Percentiles rank a stretch among this genome's conserved stretches.
phyloP scores from a whole-genome alignment of 2,329 filamentous ascomycete genomes.

The Xylaria sp. region DNA sequence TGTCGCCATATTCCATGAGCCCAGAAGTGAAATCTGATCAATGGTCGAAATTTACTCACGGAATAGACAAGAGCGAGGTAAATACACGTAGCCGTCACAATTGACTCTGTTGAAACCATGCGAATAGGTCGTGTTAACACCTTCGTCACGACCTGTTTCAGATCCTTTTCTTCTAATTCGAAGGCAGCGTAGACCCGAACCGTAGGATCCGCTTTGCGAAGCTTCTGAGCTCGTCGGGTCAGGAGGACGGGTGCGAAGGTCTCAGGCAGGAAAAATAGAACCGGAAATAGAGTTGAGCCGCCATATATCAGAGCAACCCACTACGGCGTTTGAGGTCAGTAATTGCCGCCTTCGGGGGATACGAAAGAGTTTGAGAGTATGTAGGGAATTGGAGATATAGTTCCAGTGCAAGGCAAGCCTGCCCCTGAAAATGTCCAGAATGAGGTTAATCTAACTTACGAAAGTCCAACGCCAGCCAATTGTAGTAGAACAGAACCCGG shows the following conservation, averaged over 20 bases:
- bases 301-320: conserved; percentile 78
- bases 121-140: conserved; percentile 76
- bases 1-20: background rate
- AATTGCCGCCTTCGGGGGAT: background rate
- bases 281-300: conserved; percentile 67
- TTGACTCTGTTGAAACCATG: conserved; percentile 78
- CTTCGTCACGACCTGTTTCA: conserved; percentile 71
- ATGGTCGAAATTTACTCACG: conserved; percentile 23
- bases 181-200: conserved; percentile 66
- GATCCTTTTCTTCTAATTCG: conserved; percentile 69
- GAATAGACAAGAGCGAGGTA: conserved; percentile 78
- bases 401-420: background rate
- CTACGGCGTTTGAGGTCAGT: conserved; percentile 1
- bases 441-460: conserved; percentile 24
- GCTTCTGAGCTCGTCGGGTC: conserved; percentile 63
- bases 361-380: background rate
- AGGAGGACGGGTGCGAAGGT: conserved; percentile 71
- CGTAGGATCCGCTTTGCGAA: conserved; percentile 67
- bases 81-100: conserved; percentile 75
- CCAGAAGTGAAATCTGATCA: too few species aligned
- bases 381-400: background rate
- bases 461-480: conserved; percentile 77
- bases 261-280: conserved; percentile 71
- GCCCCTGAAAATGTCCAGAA: background rate
- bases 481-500: conserved; percentile 67